These are phyloP conservation scores for Colletotrichum sp. DNA, from an alignment of 2,329 filamentous ascomycete species.

Conservation along the genomic window DNA sequence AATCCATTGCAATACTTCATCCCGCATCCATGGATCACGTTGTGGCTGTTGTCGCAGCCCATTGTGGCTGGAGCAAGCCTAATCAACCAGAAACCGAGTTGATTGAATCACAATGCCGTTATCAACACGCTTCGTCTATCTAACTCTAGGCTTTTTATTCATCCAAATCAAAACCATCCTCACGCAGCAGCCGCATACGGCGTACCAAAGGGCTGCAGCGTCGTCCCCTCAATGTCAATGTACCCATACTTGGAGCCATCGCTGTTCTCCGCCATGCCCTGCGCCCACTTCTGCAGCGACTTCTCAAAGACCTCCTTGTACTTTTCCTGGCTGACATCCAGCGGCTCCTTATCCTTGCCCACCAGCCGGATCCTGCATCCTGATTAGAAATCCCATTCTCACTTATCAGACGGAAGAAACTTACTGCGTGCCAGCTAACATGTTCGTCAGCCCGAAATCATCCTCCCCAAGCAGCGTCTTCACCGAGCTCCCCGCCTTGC, in stretches of 20 bases:
- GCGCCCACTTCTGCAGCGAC: constrained; percentile 32
- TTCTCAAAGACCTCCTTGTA: constrained; percentile 32
- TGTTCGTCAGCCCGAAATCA: constrained; percentile 47
- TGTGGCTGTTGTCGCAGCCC: not conserved
- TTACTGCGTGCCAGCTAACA: constrained; percentile 34
- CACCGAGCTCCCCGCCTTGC: constrained; percentile 52
- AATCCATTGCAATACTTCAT: no score
- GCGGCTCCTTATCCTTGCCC: constrained; percentile 32
- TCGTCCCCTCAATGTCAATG: constrained; percentile 32
- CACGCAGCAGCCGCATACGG: not conserved
- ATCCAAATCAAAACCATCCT: not conserved
- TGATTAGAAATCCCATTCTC: not conserved
- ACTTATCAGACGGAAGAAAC: constrained; percentile 16
- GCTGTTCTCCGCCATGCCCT: constrained; percentile 32
- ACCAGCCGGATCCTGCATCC: constrained; percentile 31
- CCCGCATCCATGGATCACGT: no score
- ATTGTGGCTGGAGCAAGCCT: not conserved
- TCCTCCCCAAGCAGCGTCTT: constrained; percentile 51
- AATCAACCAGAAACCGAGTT: not conserved
- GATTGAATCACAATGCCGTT: not conserved
- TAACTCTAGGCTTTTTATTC: not conserved
- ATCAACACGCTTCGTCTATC: not conserved
- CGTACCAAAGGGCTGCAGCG: constrained; percentile 35
- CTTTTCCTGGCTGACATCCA: constrained; percentile 34
- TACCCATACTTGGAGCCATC: constrained; percentile 35